phyloP scores from a whole-genome alignment of 441 rosid species.

The Corymbia citriodora region DNA sequence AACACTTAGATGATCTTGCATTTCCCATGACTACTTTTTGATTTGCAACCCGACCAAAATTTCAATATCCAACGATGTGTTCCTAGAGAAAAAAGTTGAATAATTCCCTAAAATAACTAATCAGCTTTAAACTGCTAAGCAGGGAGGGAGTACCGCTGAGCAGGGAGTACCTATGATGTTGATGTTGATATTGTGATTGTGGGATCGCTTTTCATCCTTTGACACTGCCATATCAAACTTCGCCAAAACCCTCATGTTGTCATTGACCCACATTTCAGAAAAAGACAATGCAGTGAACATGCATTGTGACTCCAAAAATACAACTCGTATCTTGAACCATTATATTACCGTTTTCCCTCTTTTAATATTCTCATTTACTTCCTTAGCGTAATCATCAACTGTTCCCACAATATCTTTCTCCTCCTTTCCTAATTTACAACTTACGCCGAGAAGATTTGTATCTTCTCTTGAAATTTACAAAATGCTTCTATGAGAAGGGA shows the following conservation, averaged over 20 bases:
- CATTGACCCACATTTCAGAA: background rate
- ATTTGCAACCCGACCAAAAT: background rate
- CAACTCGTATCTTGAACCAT: background rate
- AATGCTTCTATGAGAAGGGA: background rate
- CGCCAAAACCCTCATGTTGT: rapidly evolving
- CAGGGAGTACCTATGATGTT: background rate
- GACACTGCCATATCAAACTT: background rate
- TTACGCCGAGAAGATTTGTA: background rate
- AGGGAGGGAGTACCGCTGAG: background rate
- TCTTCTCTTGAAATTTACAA: rapidly evolving
- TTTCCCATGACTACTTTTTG: too few relatives aligned
- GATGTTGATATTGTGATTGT: background rate
- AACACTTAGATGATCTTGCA: too few relatives aligned
- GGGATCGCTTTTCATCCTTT: background rate
- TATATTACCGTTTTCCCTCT: background rate
- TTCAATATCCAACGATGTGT: background rate
- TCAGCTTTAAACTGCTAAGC: background rate
- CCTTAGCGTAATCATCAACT: background rate
- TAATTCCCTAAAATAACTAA: background rate
- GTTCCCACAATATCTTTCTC: background rate
- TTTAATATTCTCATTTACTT: too few relatives aligned
- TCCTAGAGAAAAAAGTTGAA: too few relatives aligned
- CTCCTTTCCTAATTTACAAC: background rate
- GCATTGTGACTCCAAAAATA: background rate
- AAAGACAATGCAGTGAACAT: background rate